Evolutionary conservation across 768 basidiomycete genomes (phyloP), one percentile per base, ranked within the genome.

Genomic region (Lactarius sp.): DNA sequence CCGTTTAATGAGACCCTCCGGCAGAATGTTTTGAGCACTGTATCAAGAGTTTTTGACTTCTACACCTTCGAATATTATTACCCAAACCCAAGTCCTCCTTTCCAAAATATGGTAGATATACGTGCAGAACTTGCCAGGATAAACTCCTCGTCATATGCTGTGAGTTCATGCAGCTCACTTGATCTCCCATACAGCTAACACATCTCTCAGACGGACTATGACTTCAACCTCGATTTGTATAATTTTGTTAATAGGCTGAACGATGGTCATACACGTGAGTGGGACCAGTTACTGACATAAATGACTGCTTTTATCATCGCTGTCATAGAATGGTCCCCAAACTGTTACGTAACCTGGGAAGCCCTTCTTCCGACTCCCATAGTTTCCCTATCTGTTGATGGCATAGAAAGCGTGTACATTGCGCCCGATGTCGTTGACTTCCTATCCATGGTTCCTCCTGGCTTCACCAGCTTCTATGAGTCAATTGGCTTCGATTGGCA

Each of bases 261-360:
- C 68, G 85, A 87, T 69, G 85, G 85, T 2, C 86, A 86, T 66
- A 87, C 86, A 20, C 77, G 85, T 83, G 71, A 47, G 78, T 70
- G 18, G 33, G 4, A 36, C 47, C 55, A 22, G 22, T 39, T 44
- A 4, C 18, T 41, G 9, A 20, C 33, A 14, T 41, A 36, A 36
- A 20, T 13, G 12, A 20, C 13, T 3, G 18, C 18, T 4, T 31
- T 44, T 20, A 52, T 59, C 31, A 13, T 10, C 20, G 2, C 27
- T 51, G 47, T 22, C 39, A 20, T 62, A 85, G 83, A 80, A 22
- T 86, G 83, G 80, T 79, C 80, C 72, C 82, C 84, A 0, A 67
- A 76, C 52, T 86, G 85, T 71, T 85, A 85, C 71, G 80, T 74
- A 50, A 70, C 73, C 31, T 82, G 76, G 70, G 80, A 83, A 67